Evolutionary conservation across 495 filamentous ascomycete species (phyloP).

Genomic region (Hyaloscypha bicolor): DNA sequence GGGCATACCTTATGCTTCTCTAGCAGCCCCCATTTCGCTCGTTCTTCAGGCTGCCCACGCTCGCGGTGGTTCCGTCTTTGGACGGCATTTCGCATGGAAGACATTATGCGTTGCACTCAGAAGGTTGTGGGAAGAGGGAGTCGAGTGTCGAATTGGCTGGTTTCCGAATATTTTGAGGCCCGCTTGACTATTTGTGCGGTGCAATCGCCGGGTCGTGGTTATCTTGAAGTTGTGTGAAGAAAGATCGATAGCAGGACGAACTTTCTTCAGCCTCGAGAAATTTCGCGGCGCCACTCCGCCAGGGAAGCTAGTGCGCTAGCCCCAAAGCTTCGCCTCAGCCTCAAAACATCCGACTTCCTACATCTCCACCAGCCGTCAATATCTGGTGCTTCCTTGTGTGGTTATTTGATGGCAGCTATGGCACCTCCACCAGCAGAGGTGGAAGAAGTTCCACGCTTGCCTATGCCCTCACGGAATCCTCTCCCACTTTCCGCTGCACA

Average conservation of each 20-base stretch:
- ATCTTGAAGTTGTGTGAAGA: neutral
- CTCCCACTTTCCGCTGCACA: constrained; percentile 90
- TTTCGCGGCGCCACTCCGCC: neutral
- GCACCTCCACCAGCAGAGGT: constrained; percentile 20
- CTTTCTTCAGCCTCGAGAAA: constrained; percentile 5
- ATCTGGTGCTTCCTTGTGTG: neutral
- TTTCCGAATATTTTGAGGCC: neutral
- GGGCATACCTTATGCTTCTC: constrained; percentile 80
- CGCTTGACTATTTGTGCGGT: too few relatives aligned
- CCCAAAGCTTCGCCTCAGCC: neutral
- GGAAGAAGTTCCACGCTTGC: constrained; percentile 38
- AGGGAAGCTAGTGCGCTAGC: neutral
- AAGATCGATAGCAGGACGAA: neutral
- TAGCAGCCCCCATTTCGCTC: constrained; percentile 79
- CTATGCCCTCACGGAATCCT: constrained; percentile 74
- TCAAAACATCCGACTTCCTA: constrained; percentile 16
- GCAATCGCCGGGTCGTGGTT: neutral
- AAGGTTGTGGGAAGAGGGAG: neutral
- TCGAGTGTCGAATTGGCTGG: neutral
- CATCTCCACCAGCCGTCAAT: neutral
- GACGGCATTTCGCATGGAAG: constrained; percentile 80
- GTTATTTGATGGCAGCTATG: constrained; percentile 30
- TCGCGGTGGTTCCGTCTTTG: constrained; percentile 75
- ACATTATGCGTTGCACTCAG: constrained; percentile 53
- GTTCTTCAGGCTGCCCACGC: constrained; percentile 81